Percentiles rank a stretch among this genome's conserved stretches.
These are phyloP conservation scores for Pseudevernia furfuracea DNA, from an alignment of 495 filamentous ascomycete species.

Conservation along the genomic window DNA sequence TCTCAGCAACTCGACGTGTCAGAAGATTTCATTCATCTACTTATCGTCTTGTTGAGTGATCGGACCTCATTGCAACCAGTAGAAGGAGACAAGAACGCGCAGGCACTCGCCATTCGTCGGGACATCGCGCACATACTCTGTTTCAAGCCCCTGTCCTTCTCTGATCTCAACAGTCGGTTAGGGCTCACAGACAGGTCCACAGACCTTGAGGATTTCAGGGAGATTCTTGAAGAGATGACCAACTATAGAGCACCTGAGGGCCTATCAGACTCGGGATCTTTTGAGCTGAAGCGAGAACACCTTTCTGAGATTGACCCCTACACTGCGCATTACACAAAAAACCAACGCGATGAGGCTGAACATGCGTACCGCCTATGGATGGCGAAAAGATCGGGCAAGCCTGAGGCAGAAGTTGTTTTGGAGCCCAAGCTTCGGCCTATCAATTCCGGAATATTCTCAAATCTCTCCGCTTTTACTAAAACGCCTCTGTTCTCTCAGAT, in stretches of 20 bases:
- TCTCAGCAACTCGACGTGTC: constrained; percentile 80
- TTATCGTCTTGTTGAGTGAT: constrained; percentile 87
- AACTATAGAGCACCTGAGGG: constrained; percentile 85
- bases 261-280: constrained; percentile 82
- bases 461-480: constrained; percentile 67
- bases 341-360: constrained; percentile 95
- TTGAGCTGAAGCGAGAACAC: constrained; percentile 80
- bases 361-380: constrained; percentile 75
- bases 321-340: constrained; percentile 88
- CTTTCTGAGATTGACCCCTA: constrained; percentile 88
- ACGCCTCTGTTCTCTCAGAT: constrained; percentile 85
- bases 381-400: constrained; percentile 79
- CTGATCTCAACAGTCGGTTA: constrained; percentile 72
- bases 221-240: constrained; percentile 82
- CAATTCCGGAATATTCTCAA: constrained; percentile 62
- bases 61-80: constrained; percentile 67
- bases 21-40: constrained; percentile 89
- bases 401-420: constrained; percentile 78
- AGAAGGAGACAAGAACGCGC: constrained; percentile 57
- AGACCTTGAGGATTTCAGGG: constrained; percentile 68
- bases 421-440: constrained; percentile 83
- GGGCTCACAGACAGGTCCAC: constrained; percentile 71
- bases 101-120: constrained; percentile 64
- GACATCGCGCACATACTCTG: constrained; percentile 92
- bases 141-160: constrained; percentile 92